Evolutionary conservation across 371 early-diverging fungal species (phyloP), one percentile per base, ranked within the genome.

Genomic region (Syncephalastrum sp.): DNA sequence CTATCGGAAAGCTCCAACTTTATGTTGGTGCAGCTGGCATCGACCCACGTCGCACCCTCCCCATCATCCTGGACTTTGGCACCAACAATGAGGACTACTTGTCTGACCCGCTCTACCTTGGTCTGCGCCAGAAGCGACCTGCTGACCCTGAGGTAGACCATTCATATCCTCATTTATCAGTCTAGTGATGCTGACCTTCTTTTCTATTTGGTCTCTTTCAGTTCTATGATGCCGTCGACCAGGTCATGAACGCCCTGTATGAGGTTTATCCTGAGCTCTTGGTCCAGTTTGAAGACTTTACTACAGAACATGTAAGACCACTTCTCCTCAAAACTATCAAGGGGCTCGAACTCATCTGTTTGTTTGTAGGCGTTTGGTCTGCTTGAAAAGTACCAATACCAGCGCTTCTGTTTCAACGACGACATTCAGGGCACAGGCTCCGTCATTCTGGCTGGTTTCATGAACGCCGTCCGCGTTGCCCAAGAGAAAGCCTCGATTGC

Each of bases 261-360:
- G 66, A 67, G 12, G 84, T 82, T 5, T 91, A 88, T 74, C 93
- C 94, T 23, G 75, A 85, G 10, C 65, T 94, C 42, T 66, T 96
- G 50, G 83, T 96, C 15, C 95, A 96, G 71, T 95, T 94, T 59
- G 96, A 96, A 68, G 96, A 95, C 65, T 96, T 94, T 67, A 89
- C 91, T 12, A 85, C 92, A 3, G 94, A 92, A 59, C 93, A 94
- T 55, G 70, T 70, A 50, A 48, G 61, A 46, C 29, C 27, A 13
- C 17, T 19, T 33, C 38, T 10, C 38, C 38, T 33, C 38, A 33
- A 33, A 33, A 33, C 5, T 33, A 33, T 33, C 38, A 10, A 33
- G 38, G 38, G 38, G 10, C 38, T 5, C 7, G 13, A 24, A 48
- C 24, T 54, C 65, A 24, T 60, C 56, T 51, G 4, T 23, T 33